phyloP scores from a whole-genome alignment of 2,329 filamentous ascomycete genomes.

The Monascus ruber region DNA sequence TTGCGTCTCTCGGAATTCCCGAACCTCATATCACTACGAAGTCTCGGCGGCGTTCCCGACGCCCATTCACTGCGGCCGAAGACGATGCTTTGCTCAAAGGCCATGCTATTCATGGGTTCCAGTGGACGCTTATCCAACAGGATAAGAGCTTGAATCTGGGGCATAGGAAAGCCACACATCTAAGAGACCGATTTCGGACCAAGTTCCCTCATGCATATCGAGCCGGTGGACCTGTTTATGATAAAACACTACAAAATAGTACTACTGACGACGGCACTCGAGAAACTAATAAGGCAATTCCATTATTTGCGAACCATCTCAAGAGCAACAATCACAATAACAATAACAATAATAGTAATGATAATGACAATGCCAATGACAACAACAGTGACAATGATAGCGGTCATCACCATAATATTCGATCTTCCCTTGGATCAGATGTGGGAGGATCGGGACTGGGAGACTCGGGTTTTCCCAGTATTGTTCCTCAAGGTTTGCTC shows the following conservation, averaged over 20 bases:
- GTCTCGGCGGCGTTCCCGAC: slow-evolving; percentile 41
- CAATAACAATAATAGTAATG: too few species aligned
- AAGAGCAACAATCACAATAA: slow-evolving; percentile 7
- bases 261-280: slow-evolving; percentile 2
- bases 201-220: slow-evolving; percentile 48
- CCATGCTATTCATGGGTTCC: slow-evolving; percentile 47
- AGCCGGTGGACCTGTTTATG: slow-evolving; percentile 29
- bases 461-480: slow-evolving; percentile 22
- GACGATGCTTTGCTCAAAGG: slow-evolving; percentile 49
- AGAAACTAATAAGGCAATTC: slow-evolving; percentile 3
- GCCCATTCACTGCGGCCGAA: slow-evolving; percentile 45
- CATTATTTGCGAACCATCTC: slow-evolving; percentile 2
- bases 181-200: slow-evolving; percentile 52
- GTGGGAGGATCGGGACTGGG: slow-evolving; percentile 10
- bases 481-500: slow-evolving; percentile 15
- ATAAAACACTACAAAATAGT: slow-evolving; percentile 10
- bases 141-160: slow-evolving; percentile 42
- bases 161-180: slow-evolving; percentile 45
- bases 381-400: too few species aligned
- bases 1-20: slow-evolving; percentile 36
- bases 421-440: not conserved
- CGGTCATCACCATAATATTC: too few species aligned
- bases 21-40: slow-evolving; percentile 37
- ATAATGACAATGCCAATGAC: too few species aligned
- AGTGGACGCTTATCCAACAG: slow-evolving; percentile 49